Evolutionary conservation across 169 alveolate genomes (phyloP).

Genomic region (Eimeria necatrix): DNA sequence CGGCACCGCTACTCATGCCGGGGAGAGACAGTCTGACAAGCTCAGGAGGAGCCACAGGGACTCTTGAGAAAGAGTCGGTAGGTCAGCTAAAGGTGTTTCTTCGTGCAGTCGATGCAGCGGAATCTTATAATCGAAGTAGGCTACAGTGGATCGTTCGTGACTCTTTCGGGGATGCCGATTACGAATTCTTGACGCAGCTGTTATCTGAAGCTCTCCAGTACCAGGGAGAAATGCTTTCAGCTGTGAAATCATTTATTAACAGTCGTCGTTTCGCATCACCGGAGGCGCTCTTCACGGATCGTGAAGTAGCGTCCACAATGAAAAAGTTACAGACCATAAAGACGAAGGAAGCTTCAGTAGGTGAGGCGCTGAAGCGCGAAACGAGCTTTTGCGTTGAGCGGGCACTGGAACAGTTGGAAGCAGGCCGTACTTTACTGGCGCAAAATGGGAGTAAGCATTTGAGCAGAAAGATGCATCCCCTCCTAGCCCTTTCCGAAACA

Average conservation of each 20-base stretch:
- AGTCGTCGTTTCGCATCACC: background rate
- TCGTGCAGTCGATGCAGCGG: slow-evolving; percentile 1
- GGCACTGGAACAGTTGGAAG: slow-evolving; percentile 28
- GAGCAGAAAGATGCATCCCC: background rate
- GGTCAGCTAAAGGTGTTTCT: background rate
- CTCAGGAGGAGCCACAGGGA: background rate
- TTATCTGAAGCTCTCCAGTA: background rate
- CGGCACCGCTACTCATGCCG: background rate
- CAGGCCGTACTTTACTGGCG: background rate
- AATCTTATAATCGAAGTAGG: background rate
- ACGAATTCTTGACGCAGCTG: background rate
- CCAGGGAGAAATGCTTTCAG: background rate
- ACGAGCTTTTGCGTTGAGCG: background rate
- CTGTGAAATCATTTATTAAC: background rate
- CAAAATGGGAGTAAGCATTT: background rate
- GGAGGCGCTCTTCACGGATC: background rate
- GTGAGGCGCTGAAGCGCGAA: slow-evolving; percentile 37
- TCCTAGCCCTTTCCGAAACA: background rate
- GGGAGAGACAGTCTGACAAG: background rate
- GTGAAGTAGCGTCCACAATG: background rate
- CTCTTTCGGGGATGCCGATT: background rate
- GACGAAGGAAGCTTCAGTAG: background rate
- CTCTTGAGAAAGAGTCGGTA: background rate
- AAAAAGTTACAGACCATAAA: background rate
- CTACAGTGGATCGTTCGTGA: background rate